These are phyloP conservation scores for Selaginella moellendorffii DNA, from an alignment of 75 land plant genomes.

Conservation along the genomic window DNA sequence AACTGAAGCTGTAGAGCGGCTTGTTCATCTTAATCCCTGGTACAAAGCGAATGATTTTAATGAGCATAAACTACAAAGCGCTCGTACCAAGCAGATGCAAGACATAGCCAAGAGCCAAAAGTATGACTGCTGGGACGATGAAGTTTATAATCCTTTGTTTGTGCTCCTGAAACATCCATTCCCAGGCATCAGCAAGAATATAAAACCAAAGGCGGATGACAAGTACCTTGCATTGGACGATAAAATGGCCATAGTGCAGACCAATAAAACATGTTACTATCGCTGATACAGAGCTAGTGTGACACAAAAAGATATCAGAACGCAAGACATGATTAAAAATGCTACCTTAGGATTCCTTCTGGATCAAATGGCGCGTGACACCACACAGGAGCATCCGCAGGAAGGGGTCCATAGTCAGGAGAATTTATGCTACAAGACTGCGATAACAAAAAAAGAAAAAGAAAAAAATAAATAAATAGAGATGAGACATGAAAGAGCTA, in stretches of 20 bases:
- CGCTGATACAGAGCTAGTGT: slow-evolving; percentile 51
- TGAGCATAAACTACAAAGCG: no score
- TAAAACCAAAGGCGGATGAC: no score
- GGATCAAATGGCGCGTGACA: slow-evolving; percentile 87
- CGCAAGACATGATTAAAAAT: no score
- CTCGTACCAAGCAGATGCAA: neutral
- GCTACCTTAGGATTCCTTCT: slow-evolving; percentile 58
- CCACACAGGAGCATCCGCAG: slow-evolving; percentile 65
- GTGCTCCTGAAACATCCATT: slow-evolving; percentile 4
- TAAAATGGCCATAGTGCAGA: slow-evolving; percentile 42
- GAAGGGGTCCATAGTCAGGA: slow-evolving; percentile 48
- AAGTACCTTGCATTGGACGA: slow-evolving; percentile 42
- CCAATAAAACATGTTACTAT: slow-evolving; percentile 49
- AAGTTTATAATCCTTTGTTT: neutral
- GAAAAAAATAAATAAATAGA: no score
- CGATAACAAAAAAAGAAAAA: neutral
- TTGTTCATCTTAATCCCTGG: slow-evolving; percentile 46
- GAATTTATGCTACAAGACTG: slow-evolving; percentile 56
- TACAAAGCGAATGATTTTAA: neutral
- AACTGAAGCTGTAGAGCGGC: slow-evolving; percentile 46
- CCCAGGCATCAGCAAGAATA: no score
- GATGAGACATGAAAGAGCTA: no score
- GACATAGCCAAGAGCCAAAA: neutral
- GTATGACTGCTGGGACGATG: neutral
- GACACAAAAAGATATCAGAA: neutral